These are phyloP conservation scores for Pluteus cervinus DNA, from an alignment of 768 basidiomycete species.

Conservation along the genomic window DNA sequence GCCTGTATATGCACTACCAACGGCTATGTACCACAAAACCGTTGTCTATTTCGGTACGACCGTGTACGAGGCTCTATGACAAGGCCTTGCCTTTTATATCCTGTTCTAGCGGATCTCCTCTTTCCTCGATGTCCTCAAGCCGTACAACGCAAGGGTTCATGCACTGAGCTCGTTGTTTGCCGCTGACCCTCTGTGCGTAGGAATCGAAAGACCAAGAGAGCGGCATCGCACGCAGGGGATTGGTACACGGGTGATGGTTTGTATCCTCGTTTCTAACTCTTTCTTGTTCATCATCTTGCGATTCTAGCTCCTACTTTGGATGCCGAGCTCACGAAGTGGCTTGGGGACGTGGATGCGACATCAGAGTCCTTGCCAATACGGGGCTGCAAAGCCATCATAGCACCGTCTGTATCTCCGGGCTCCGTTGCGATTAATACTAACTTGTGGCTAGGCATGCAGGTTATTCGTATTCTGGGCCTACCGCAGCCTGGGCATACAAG, in stretches of 20 bases:
- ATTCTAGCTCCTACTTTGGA: too few relatives aligned
- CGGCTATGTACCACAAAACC: too few relatives aligned
- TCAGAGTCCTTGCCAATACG: conserved; percentile 55
- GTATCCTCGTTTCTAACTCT: conserved; percentile 9
- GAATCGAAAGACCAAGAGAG: too few relatives aligned
- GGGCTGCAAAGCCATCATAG: conserved; percentile 83
- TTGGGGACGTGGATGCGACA: conserved; percentile 43
- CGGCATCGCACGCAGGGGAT: conserved; percentile 79
- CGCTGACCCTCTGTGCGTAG: neutral
- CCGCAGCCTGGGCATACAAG: conserved; percentile 96
- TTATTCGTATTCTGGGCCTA: conserved; percentile 87
- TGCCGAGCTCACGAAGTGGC: too few relatives aligned
- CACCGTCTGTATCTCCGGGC: conserved; percentile 62
- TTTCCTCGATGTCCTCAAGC: too few relatives aligned
- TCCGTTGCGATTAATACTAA: neutral
- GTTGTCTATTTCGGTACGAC: too few relatives aligned
- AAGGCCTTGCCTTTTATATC: too few relatives aligned
- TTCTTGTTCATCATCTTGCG: conserved; percentile 9
- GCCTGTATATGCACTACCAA: too few relatives aligned
- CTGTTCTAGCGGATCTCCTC: too few relatives aligned
- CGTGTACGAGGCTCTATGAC: too few relatives aligned
- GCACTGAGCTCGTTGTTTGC: neutral
- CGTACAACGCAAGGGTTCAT: too few relatives aligned
- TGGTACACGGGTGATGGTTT: conserved; percentile 82
- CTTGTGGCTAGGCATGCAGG: conserved; percentile 75